Percentiles rank a stretch among this genome's conserved stretches.
Conservation (phyloP, 2,329 filamentous ascomycete species). For the Colletotrichum lupini region DNA sequence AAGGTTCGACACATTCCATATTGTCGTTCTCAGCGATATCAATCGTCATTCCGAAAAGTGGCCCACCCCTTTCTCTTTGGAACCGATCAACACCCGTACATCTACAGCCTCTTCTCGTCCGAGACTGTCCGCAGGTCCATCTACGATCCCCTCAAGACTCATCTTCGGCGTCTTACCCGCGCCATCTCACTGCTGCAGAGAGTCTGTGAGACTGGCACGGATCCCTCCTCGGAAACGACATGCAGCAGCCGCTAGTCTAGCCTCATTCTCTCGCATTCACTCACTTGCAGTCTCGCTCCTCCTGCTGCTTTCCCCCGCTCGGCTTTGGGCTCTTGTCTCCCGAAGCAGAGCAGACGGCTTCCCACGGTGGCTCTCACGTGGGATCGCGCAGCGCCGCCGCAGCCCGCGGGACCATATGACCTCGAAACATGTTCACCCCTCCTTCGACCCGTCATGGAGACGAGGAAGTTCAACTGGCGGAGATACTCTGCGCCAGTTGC, state of each 20-base stretch:
- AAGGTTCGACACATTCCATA: slow-evolving; percentile 10
- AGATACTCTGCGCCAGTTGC: slow-evolving; percentile 22
- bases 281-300: slow-evolving; percentile 1
- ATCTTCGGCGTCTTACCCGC: slow-evolving; percentile 28
- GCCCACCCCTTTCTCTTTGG: not conserved
- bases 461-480: slow-evolving; percentile 24
- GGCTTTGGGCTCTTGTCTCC: slow-evolving; percentile 16
- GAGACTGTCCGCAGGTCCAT: not conserved
- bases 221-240: slow-evolving; percentile 33
- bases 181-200: slow-evolving; percentile 17
- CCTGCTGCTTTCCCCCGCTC: slow-evolving; percentile 17
- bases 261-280: slow-evolving; percentile 4
- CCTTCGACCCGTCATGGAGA: slow-evolving; percentile 21
- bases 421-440: slow-evolving; percentile 24
- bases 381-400: slow-evolving; percentile 16
- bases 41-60: not conserved
- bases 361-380: slow-evolving; percentile 31
- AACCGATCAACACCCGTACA: not conserved
- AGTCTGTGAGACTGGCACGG: slow-evolving; percentile 34
- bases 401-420: slow-evolving; percentile 32
- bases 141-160: slow-evolving; percentile 14
- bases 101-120: not conserved
- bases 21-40: not conserved
- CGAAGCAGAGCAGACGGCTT: slow-evolving; percentile 4
- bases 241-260: slow-evolving; percentile 32